These are phyloP conservation scores for Mycena vulgaris DNA, from an alignment of 768 basidiomycete species.

Conservation along the genomic window DNA sequence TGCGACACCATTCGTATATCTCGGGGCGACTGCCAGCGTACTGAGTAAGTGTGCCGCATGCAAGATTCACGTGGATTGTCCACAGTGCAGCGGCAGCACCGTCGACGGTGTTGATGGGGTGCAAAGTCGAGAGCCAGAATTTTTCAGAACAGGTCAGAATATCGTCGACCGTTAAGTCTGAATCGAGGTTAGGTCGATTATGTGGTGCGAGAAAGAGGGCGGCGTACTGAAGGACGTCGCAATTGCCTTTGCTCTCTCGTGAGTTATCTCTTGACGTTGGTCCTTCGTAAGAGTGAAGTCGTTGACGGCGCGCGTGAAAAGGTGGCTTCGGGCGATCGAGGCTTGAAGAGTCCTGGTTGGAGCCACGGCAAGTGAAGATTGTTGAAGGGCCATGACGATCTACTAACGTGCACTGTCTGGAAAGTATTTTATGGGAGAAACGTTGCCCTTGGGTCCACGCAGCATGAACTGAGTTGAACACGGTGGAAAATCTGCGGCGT, in stretches of 20 bases:
- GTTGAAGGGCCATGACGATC: not conserved
- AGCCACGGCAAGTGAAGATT: too few relatives aligned
- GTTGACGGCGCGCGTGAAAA: slow-evolving; percentile 9
- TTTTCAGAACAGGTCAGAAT: slow-evolving; percentile 46
- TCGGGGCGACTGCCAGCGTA: slow-evolving; percentile 42
- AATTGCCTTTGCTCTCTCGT: slow-evolving; percentile 40
- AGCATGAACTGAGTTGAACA: too few relatives aligned
- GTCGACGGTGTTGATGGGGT: slow-evolving; percentile 49
- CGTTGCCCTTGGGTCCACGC: too few relatives aligned
- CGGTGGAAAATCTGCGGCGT: too few relatives aligned
- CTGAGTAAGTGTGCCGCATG: slow-evolving; percentile 50
- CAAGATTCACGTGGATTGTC: slow-evolving; percentile 55
- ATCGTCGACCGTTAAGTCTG: slow-evolving; percentile 51
- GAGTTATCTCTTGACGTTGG: slow-evolving; percentile 33
- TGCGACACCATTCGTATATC: slow-evolving; percentile 40
- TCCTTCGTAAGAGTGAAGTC: slow-evolving; percentile 16
- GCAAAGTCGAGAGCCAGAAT: slow-evolving; percentile 52
- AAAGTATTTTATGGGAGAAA: too few relatives aligned
- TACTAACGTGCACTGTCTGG: too few relatives aligned
- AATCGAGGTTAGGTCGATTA: not conserved
- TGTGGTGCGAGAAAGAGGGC: not conserved
- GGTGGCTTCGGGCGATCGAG: slow-evolving; percentile 1
- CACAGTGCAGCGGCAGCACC: slow-evolving; percentile 49
- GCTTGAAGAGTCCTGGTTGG: not conserved
- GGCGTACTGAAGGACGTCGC: slow-evolving; percentile 42